phyloP scores from a whole-genome alignment of 768 basidiomycete species.

The Dioszegia hungarica region DNA sequence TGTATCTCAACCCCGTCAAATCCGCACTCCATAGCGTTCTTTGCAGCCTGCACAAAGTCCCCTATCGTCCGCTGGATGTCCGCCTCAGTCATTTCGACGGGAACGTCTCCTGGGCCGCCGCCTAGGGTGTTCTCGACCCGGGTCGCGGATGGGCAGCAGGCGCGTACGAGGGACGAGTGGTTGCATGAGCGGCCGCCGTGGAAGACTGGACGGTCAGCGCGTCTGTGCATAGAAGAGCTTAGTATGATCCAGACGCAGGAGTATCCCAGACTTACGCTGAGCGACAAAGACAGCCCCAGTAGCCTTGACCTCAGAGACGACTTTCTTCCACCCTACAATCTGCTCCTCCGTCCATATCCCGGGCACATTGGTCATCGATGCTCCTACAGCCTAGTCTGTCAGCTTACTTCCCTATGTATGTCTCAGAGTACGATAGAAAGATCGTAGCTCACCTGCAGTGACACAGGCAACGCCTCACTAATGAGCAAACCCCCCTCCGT shows the following conservation, averaged over 20 bases:
- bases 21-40: conserved; percentile 56
- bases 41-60: conserved; percentile 53
- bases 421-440: too few relatives aligned
- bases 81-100: conserved; percentile 30
- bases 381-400: conserved; percentile 32
- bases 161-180: not conserved
- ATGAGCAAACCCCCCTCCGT: conserved; percentile 45
- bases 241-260: too few relatives aligned
- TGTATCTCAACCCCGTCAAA: conserved; percentile 57
- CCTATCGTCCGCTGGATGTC: conserved; percentile 26
- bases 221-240: not conserved
- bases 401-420: too few relatives aligned
- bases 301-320: conserved; percentile 60
- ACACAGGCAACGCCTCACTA: conserved; percentile 42
- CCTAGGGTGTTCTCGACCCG: conserved; percentile 16
- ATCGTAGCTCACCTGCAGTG: not conserved
- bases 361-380: conserved; percentile 50
- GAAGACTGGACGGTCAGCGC: conserved; percentile 3
- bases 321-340: conserved; percentile 57
- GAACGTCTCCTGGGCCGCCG: conserved; percentile 1
- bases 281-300: conserved; percentile 56
- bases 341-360: conserved; percentile 62
- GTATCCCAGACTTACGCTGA: conserved; percentile 47
- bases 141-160: conserved; percentile 2
- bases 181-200: conserved; percentile 13